Percentiles rank a stretch among this genome's conserved stretches.
phyloP scores from a whole-genome alignment of 306 rosid species.

The Quercus ilex region DNA sequence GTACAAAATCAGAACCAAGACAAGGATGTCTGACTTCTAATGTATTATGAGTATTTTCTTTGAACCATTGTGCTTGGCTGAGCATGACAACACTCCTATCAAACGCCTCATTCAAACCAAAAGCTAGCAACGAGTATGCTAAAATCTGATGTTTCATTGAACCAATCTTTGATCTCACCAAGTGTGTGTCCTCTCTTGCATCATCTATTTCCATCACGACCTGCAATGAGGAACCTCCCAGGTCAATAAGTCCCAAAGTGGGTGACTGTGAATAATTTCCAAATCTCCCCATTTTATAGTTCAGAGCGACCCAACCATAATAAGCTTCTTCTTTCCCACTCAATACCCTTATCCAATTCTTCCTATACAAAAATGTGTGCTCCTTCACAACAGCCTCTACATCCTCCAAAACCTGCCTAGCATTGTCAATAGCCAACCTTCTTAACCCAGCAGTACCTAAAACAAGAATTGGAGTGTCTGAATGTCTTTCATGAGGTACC shows the following conservation, averaged over 20 bases:
- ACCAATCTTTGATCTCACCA: constrained; percentile 50
- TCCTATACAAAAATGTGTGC: constrained; percentile 42
- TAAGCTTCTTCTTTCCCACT: constrained; percentile 89
- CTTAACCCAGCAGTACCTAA: constrained; percentile 83
- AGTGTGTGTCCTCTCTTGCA: constrained; percentile 31
- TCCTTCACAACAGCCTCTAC: constrained; percentile 49
- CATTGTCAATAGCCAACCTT: constrained; percentile 43
- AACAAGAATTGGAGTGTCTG: constrained; percentile 57
- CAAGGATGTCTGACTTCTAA: constrained; percentile 67
- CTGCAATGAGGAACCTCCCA: constrained; percentile 91
- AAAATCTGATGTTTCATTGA: constrained; percentile 41
- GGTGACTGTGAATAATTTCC: constrained; percentile 30
- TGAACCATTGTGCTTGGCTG: constrained; percentile 28
- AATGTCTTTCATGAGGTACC: constrained; percentile 47
- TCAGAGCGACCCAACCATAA: constrained; percentile 89
- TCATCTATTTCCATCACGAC: constrained; percentile 53
- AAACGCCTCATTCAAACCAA: constrained; percentile 85
- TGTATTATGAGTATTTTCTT: constrained; percentile 15
- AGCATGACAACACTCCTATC: constrained; percentile 60
- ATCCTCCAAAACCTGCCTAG: constrained; percentile 46
- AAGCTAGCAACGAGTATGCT: constrained; percentile 60
- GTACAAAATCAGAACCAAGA: constrained; percentile 41
- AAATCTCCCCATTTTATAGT: constrained; percentile 63
- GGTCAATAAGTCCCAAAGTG: constrained; percentile 73
- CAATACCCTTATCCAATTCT: constrained; percentile 71